A percentile compares a stretch with the other conserved stretches of the same genome.
Conservation (phyloP, 2,329 filamentous ascomycete genomes). For the Cladosporium velox region DNA sequence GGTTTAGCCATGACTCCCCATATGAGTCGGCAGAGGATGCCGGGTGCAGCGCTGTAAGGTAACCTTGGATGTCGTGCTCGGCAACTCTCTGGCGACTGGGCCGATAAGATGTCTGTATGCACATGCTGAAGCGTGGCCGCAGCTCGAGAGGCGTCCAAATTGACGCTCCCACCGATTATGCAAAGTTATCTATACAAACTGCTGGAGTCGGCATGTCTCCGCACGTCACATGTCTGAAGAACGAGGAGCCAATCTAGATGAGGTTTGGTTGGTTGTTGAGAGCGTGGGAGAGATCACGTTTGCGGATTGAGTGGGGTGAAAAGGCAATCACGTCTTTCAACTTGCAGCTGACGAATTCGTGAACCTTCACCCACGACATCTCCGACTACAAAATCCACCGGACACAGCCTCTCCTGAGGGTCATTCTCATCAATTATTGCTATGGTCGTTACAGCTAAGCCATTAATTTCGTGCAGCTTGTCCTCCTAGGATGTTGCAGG, state of each 20-base stretch:
- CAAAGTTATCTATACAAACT: neutral
- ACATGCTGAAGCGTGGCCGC: neutral
- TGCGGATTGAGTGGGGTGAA: neutral
- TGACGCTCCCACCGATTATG: neutral
- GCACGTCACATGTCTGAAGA: neutral
- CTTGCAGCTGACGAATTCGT: constrained; percentile 4
- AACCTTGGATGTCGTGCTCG: constrained; percentile 13
- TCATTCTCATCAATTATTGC: neutral
- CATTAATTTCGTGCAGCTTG: neutral
- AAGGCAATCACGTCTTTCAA: constrained; percentile 9
- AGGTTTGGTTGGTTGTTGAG: neutral
- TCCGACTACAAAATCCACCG: neutral
- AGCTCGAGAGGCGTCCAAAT: neutral
- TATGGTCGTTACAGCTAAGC: neutral
- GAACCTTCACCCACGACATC: neutral
- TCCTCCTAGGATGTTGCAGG: neutral
- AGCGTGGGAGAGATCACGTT: neutral
- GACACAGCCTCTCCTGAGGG: neutral
- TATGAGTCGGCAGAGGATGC: constrained; percentile 1
- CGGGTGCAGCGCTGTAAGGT: neutral
- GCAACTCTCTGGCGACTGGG: neutral
- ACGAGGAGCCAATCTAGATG: neutral
- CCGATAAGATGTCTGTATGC: neutral
- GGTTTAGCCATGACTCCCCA: neutral
- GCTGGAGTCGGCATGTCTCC: neutral